These are phyloP conservation scores for Fusarium brachygibbosum DNA, from an alignment of 2,329 filamentous ascomycete species.

Conservation along the genomic window DNA sequence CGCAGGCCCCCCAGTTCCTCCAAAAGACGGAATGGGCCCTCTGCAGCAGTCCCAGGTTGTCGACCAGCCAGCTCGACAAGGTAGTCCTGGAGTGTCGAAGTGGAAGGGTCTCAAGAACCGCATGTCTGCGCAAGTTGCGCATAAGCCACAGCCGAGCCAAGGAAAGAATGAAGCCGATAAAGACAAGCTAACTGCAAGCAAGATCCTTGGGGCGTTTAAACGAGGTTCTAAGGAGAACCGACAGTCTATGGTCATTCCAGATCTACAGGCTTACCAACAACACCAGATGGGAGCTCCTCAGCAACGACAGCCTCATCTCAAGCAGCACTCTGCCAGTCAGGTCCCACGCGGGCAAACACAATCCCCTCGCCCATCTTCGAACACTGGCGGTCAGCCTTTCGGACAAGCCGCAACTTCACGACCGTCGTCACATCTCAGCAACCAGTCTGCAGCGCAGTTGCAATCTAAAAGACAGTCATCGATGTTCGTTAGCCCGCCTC, in stretches of 20 bases:
- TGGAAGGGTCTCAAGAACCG: slow-evolving; percentile 54
- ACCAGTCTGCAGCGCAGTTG: slow-evolving; percentile 23
- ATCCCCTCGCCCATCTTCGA: slow-evolving; percentile 23
- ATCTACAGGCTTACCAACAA: slow-evolving; percentile 38
- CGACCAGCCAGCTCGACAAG: slow-evolving; percentile 33
- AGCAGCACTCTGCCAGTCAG: slow-evolving; percentile 29
- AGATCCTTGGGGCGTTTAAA: slow-evolving; percentile 53
- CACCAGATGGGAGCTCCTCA: slow-evolving; percentile 37
- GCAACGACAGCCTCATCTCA: slow-evolving; percentile 21
- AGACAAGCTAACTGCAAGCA: slow-evolving; percentile 46
- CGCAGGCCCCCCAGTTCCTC: slow-evolving; percentile 26
- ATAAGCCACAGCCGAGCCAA: slow-evolving; percentile 36
- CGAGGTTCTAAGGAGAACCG: slow-evolving; percentile 49
- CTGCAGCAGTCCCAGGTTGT: slow-evolving; percentile 20
- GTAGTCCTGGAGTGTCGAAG: slow-evolving; percentile 46
- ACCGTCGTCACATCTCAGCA: slow-evolving; percentile 34
- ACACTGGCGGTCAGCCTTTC: slow-evolving; percentile 27
- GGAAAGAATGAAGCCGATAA: slow-evolving; percentile 37
- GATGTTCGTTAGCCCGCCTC: slow-evolving; percentile 35
- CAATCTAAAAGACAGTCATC: slow-evolving; percentile 39
- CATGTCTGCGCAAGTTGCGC: slow-evolving; percentile 51
- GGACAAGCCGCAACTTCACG: slow-evolving; percentile 32
- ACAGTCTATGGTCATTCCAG: slow-evolving; percentile 36
- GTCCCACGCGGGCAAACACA: slow-evolving; percentile 17
- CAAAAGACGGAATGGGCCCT: slow-evolving; percentile 22